Evolutionary conservation across 1,139 yeast genomes (phyloP).

Genomic region (Candida sp.): DNA sequence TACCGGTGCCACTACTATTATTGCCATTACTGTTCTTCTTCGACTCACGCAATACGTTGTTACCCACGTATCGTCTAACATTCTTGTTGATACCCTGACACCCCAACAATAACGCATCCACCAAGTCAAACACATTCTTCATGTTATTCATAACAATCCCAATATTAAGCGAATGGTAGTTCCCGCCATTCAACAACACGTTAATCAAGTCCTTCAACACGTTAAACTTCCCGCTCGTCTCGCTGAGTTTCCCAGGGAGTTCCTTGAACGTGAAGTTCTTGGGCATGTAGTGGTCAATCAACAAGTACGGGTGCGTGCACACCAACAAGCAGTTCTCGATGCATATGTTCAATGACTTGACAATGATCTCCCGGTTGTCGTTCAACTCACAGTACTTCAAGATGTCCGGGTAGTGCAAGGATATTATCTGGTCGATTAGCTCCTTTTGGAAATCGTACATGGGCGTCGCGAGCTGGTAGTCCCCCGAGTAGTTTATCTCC

Average conservation of each 20-base stretch:
- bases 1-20: slow-evolving; percentile 15
- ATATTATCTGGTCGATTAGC: slow-evolving; percentile 90
- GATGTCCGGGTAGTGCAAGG: slow-evolving; percentile 90
- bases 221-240: slow-evolving; percentile 85
- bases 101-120: slow-evolving; percentile 79
- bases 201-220: slow-evolving; percentile 64
- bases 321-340: slow-evolving; percentile 78
- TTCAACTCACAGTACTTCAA: slow-evolving; percentile 82
- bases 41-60: slow-evolving; percentile 41
- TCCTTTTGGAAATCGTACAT: slow-evolving; percentile 90
- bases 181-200: slow-evolving; percentile 37
- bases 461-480: slow-evolving; percentile 83
- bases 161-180: slow-evolving; percentile 43
- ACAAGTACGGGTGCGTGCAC: slow-evolving; percentile 85
- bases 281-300: slow-evolving; percentile 88
- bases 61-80: slow-evolving; percentile 72
- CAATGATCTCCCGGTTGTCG: slow-evolving; percentile 58
- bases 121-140: slow-evolving; percentile 63
- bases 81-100: slow-evolving; percentile 53
- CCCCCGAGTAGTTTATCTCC: slow-evolving; percentile 55
- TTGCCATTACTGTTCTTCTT: slow-evolving; percentile 22
- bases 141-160: slow-evolving; percentile 44
- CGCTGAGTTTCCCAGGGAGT: slow-evolving; percentile 74
- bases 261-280: slow-evolving; percentile 79
- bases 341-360: slow-evolving; percentile 73